Percentiles rank a stretch among this genome's conserved stretches.
These are phyloP conservation scores for Hyphopichia khmerensis DNA, from an alignment of 1,139 yeast genomes.

Conservation along the genomic window DNA sequence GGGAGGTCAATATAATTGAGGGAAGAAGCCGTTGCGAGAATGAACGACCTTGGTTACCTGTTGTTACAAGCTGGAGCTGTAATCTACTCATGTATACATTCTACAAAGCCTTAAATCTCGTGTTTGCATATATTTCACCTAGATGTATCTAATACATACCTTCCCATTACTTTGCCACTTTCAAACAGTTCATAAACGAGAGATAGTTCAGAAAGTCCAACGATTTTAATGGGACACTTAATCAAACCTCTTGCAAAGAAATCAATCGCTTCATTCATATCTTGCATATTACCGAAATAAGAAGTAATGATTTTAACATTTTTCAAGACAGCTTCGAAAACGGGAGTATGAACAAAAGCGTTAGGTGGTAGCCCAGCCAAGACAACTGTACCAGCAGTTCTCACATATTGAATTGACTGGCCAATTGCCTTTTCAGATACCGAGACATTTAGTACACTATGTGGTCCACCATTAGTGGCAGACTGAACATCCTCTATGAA, in stretches of 20 bases:
- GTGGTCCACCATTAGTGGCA: conserved; percentile 76
- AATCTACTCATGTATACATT: too few relatives aligned
- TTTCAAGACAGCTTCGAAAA: conserved; percentile 64
- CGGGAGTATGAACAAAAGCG: conserved; percentile 62
- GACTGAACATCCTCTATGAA: conserved; percentile 52
- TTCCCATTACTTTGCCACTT: conserved; percentile 67
- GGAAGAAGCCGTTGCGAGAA: too few relatives aligned
- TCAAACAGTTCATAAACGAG: conserved; percentile 55
- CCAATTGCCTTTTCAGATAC: conserved; percentile 66
- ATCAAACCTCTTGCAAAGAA: conserved; percentile 25
- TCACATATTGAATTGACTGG: conserved; percentile 62
- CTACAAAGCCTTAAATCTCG: too few relatives aligned
- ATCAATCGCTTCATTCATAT: conserved; percentile 72
- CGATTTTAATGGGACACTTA: neutral
- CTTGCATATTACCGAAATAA: conserved; percentile 79
- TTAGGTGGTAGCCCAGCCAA: conserved; percentile 75
- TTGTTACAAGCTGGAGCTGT: too few relatives aligned
- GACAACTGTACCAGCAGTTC: conserved; percentile 69
- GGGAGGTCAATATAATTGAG: too few relatives aligned
- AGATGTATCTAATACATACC: conserved; percentile 73
- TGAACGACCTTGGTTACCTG: too few relatives aligned
- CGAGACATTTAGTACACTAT: conserved; percentile 72
- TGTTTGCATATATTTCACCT: conserved; percentile 36
- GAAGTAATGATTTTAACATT: conserved; percentile 67
- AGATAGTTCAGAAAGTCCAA: neutral